Conservation (phyloP, 306 rosid genomes). For the Vicia villosa region DNA sequence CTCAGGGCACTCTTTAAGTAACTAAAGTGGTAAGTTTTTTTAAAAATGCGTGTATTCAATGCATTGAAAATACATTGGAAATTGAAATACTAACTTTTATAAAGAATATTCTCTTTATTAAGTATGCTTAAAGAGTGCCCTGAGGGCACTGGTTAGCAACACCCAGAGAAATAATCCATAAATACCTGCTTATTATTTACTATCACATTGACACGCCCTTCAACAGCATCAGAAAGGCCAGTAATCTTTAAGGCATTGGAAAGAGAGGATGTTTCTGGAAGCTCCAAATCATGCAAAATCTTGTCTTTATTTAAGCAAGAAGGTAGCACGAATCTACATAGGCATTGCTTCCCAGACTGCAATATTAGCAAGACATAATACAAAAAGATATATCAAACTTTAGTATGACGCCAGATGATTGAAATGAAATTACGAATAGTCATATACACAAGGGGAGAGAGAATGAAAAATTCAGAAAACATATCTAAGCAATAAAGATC, state of each 20-base stretch:
- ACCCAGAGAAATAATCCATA: constrained; percentile 8
- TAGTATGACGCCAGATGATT: constrained; percentile 27
- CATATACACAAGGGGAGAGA: not conserved
- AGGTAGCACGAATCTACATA: constrained; percentile 80
- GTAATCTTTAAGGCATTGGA: constrained; percentile 65
- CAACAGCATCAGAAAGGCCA: constrained; percentile 87
- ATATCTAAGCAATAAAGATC: constrained; percentile 20
- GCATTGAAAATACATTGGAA: too few relatives aligned
- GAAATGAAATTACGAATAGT: constrained; percentile 6
- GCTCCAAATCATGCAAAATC: constrained; percentile 53
- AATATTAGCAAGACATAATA: constrained; percentile 33
- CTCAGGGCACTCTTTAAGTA: too few relatives aligned
- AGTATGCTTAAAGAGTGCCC: too few relatives aligned
- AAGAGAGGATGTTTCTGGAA: constrained; percentile 63
- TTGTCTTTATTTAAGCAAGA: constrained; percentile 61
- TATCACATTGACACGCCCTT: constrained; percentile 79
- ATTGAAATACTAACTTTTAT: too few relatives aligned
- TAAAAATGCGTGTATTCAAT: too few relatives aligned
- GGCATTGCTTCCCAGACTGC: constrained; percentile 96
- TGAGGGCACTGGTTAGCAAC: too few relatives aligned
- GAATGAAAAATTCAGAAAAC: constrained; percentile 22
- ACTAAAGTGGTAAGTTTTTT: too few relatives aligned
- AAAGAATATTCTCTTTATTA: too few relatives aligned
- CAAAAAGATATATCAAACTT: constrained; percentile 25
- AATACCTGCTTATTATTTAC: constrained; percentile 77